Percentiles rank a stretch among this genome's conserved stretches.
These are phyloP conservation scores for Myxozyma neotropica DNA, from an alignment of 805 yeast genomes.

Conservation along the genomic window DNA sequence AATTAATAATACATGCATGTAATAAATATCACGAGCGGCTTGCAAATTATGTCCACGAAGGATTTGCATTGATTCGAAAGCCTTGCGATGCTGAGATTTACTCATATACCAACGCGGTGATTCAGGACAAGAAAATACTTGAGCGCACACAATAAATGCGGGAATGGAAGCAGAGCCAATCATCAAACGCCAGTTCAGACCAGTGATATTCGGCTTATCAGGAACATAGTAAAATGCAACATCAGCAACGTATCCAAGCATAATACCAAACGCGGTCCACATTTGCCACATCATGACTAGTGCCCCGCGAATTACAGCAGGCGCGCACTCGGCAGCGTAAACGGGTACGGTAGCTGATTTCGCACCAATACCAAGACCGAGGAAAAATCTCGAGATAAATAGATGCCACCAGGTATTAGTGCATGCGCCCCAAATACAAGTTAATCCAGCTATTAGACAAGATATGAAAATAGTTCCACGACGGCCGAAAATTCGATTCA, in stretches of 20 bases:
- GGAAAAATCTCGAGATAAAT: slow-evolving; percentile 58
- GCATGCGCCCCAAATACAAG: slow-evolving; percentile 68
- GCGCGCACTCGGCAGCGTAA: slow-evolving; percentile 64
- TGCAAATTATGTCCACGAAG: slow-evolving; percentile 53
- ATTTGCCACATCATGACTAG: slow-evolving; percentile 73
- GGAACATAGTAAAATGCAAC: slow-evolving; percentile 58
- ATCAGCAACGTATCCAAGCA: slow-evolving; percentile 63
- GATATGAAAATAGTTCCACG: slow-evolving; percentile 61
- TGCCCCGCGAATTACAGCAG: slow-evolving; percentile 62
- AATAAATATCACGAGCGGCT: slow-evolving; percentile 68
- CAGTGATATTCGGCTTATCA: slow-evolving; percentile 31
- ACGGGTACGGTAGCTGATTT: slow-evolving; percentile 71
- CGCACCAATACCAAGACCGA: slow-evolving; percentile 69
- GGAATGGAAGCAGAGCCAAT: slow-evolving; percentile 66
- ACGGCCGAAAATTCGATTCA: slow-evolving; percentile 59
- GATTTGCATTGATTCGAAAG: slow-evolving; percentile 52
- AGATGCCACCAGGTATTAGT: slow-evolving; percentile 63
- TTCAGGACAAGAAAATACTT: slow-evolving; percentile 64
- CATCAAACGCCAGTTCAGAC: slow-evolving; percentile 61
- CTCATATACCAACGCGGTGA: slow-evolving; percentile 71
- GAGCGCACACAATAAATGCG: slow-evolving; percentile 54
- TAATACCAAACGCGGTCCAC: slow-evolving; percentile 74
- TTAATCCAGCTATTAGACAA: slow-evolving; percentile 58
- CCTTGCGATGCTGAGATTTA: slow-evolving; percentile 52
- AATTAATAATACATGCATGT: slow-evolving; percentile 55